Base-by-base conservation (phyloP, 345 rosid species). In the Ricinus communis region DNA sequence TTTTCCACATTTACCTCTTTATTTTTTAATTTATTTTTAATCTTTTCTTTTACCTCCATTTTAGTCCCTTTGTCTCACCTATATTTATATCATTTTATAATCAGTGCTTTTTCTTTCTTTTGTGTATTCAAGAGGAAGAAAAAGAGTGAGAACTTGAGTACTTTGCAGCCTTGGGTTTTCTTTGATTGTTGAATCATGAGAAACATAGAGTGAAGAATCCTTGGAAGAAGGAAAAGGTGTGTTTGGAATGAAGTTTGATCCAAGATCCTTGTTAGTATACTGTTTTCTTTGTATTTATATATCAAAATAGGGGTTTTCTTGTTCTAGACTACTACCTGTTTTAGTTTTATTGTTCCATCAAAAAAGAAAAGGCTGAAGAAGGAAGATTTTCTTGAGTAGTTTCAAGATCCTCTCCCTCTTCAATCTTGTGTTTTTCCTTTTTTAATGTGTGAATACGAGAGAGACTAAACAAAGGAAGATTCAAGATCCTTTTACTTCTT, bases 181-280 rank as follows among this genome's bases (percentile, higher is more conserved):
- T 66, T 71, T 76, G 77, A 75, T 80, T 77, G 77, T 71, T 70
- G 80, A 78, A 79, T 82, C 68, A 80, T 78, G 82, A 76, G 78
- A n/a, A n/a, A n/a, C n/a, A n/a, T 52, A 16, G 18, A 40, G 27
- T 24, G 51, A 9, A 62, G 49, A 31, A 65, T 49, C 56, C 40
- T 73, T 27, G 66, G 73, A 79, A 65, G 65, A 80, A 76, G 78
- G 83, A 79, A 82, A 81, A 77, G 69, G 27, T 81, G 86, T 83
- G 82, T 83, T 74, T 77, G 87, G 88, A 85, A 86, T 86, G 86
- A 79, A 77, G 82, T 70, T 69, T 64, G 86, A 77, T 83, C 86
- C 86, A 77, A 85, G 79, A 81, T 81, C 81, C 52, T 72, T 21
- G 7, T 18, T 43, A 8, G 25, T 51, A 18, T 38, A 4, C 8